Evolutionary conservation across 1,139 yeast genomes (phyloP).

Genomic region (Kluyveromyces sp.): DNA sequence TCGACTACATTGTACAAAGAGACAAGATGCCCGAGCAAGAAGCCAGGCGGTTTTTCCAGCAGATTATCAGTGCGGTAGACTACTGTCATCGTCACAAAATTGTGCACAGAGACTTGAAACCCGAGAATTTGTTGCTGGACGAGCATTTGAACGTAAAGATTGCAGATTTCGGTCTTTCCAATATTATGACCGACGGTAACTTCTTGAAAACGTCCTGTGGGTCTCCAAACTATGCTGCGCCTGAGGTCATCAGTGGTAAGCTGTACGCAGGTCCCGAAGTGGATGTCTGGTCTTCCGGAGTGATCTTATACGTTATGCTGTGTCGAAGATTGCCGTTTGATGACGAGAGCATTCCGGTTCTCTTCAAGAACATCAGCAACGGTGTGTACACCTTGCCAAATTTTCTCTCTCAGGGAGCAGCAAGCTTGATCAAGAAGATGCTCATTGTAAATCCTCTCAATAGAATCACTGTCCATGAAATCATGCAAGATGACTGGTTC

Average conservation of each 20-base stretch:
- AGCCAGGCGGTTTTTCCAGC: constrained; percentile 93
- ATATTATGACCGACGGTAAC: constrained; percentile 97
- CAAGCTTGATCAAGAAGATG: constrained; percentile 81
- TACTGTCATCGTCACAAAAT: constrained; percentile 97
- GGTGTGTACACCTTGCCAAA: constrained; percentile 94
- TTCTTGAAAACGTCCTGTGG: constrained; percentile 95
- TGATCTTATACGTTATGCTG: constrained; percentile 89
- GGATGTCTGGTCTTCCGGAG: constrained; percentile 99
- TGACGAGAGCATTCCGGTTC: constrained; percentile 93
- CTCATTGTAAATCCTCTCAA: constrained; percentile 93
- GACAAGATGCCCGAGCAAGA: constrained; percentile 94
- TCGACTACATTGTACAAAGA: constrained; percentile 91
- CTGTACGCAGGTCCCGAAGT: constrained; percentile 98
- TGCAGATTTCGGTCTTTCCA: constrained; percentile 93
- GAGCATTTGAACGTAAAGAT: constrained; percentile 90
- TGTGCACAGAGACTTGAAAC: constrained; percentile 83
- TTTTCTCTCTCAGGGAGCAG: constrained; percentile 82
- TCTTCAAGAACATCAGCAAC: constrained; percentile 88
- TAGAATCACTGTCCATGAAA: constrained; percentile 89
- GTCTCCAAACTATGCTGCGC: constrained; percentile 97
- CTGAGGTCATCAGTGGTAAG: constrained; percentile 94
- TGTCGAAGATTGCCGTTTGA: constrained; percentile 97
- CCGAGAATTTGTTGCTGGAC: constrained; percentile 85
- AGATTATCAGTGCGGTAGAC: constrained; percentile 94
- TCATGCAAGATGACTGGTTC: constrained; percentile 96